phyloP scores from a whole-genome alignment of 257 asterid species.

The Fraxinus anomala region DNA sequence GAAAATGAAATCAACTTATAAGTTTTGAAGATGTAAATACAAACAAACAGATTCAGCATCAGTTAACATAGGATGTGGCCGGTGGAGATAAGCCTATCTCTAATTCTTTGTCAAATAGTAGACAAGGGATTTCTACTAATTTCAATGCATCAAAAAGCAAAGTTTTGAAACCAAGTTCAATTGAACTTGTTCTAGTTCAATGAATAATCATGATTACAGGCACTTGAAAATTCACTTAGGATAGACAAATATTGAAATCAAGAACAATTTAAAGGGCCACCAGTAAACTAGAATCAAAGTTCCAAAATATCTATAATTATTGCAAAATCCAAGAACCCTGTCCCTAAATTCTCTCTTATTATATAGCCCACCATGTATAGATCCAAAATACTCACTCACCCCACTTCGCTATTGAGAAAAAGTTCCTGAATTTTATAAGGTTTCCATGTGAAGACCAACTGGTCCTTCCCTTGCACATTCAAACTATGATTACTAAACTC shows the following conservation, averaged over 20 bases:
- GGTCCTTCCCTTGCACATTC: constrained; percentile 24
- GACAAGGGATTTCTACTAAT: constrained; percentile 20
- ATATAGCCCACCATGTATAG: constrained; percentile 36
- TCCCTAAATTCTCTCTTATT: constrained; percentile 40
- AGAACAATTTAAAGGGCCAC: constrained; percentile 23
- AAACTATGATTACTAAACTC: constrained; percentile 27
- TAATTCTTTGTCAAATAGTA: constrained; percentile 29
- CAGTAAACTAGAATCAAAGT: constrained; percentile 26
- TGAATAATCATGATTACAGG: constrained; percentile 31
- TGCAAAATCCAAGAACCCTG: constrained; percentile 56
- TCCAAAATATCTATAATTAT: constrained; percentile 15
- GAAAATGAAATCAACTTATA: background rate
- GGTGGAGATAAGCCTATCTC: constrained; percentile 41
- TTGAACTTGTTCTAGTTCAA: constrained; percentile 25
- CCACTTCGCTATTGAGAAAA: constrained; percentile 3
- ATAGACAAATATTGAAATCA: constrained; percentile 30
- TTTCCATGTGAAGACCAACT: constrained; percentile 26
- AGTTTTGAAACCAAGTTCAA: background rate
- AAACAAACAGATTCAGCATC: background rate
- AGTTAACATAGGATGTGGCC: background rate
- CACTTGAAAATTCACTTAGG: constrained; percentile 35
- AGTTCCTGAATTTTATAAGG: constrained; percentile 23
- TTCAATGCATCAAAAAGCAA: constrained; percentile 21
- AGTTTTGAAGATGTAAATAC: background rate
- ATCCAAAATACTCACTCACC: constrained; percentile 45